Conservation (phyloP, 2,329 filamentous ascomycete genomes). For the Amesomyces nigricolor region DNA sequence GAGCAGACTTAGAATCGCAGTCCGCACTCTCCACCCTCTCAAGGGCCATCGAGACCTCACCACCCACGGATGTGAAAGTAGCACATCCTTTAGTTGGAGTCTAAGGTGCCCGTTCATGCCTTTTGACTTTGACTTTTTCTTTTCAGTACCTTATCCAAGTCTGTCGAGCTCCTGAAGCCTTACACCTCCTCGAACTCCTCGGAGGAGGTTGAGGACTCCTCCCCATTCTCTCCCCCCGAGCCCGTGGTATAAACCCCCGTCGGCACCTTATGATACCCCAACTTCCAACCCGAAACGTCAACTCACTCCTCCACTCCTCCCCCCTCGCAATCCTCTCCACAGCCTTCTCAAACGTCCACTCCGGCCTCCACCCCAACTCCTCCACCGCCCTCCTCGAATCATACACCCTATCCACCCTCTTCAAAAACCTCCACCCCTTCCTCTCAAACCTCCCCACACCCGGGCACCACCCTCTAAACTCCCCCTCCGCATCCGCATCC, state of each 20-base stretch:
- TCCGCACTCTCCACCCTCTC: too few relatives aligned
- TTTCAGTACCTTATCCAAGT: too few relatives aligned
- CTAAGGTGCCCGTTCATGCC: too few relatives aligned
- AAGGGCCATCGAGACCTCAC: too few relatives aligned
- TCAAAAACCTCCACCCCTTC: conserved; percentile 35
- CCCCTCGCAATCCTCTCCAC: conserved; percentile 34
- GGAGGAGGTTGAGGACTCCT: too few relatives aligned
- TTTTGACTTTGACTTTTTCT: too few relatives aligned
- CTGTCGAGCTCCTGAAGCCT: too few relatives aligned
- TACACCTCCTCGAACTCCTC: too few relatives aligned
- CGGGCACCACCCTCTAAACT: conserved; percentile 29
- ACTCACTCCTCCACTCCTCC: conserved; percentile 36
- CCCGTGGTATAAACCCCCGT: conserved; percentile 40
- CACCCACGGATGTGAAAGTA: too few relatives aligned
- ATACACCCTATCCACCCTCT: conserved; percentile 41
- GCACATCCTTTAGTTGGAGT: too few relatives aligned
- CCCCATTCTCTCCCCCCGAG: too few relatives aligned
- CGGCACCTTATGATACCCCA: conserved; percentile 39
- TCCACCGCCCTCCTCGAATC: conserved; percentile 37
- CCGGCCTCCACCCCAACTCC: conserved; percentile 40
- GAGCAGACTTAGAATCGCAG: too few relatives aligned
- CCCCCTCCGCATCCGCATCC: conserved; percentile 31
- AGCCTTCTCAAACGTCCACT: conserved; percentile 36
- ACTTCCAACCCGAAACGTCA: conserved; percentile 37
- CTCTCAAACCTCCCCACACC: conserved; percentile 21